Conservation (phyloP, 73 alveolate species). For the Paramecium sonneborni region DNA sequence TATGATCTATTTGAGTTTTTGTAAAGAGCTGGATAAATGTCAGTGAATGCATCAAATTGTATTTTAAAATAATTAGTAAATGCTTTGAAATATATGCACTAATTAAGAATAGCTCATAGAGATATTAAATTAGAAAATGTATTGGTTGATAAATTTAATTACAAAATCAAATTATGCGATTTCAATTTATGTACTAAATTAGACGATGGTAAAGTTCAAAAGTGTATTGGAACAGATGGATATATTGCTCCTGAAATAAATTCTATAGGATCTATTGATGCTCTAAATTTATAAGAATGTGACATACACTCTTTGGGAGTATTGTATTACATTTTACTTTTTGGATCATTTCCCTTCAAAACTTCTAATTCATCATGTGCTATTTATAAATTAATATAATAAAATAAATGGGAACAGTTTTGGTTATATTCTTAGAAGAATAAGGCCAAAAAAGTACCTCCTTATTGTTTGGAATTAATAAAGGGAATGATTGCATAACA, state of each 20-base stretch:
- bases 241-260: not conserved
- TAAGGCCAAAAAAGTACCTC: not conserved
- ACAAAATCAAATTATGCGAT: no score
- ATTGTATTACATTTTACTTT: no score
- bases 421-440: not conserved
- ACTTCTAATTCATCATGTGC: not conserved
- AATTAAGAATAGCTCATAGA: slow-evolving; percentile 54
- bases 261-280: not conserved
- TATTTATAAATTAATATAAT: not conserved
- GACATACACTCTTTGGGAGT: no score
- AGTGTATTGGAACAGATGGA: not conserved
- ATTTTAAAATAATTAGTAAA: not conserved
- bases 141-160: slow-evolving; percentile 1
- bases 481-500: not conserved
- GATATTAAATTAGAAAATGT: slow-evolving; percentile 65
- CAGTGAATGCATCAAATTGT: not conserved
- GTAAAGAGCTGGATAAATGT: not conserved
- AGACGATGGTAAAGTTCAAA: not conserved
- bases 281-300: not conserved
- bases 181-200: not conserved
- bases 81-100: not conserved
- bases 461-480: not conserved
- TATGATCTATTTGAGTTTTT: not conserved
- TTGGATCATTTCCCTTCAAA: not conserved
- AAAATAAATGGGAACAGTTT: not conserved